Evolutionary conservation across 441 rosid genomes (phyloP).

Genomic region (Gossypium davidsonii): DNA sequence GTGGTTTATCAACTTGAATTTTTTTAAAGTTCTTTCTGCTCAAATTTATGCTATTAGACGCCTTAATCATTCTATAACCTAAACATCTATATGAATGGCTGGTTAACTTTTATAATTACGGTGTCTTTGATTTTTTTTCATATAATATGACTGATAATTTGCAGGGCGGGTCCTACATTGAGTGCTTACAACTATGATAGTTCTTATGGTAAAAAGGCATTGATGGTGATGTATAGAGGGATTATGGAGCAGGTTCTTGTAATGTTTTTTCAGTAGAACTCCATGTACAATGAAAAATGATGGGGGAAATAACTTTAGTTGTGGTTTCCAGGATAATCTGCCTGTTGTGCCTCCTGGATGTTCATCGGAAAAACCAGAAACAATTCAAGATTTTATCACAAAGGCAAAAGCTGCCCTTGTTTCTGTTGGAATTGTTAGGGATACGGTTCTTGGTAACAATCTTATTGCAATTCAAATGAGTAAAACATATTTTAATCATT

Average conservation of each 20-base stretch:
- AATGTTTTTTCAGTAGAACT: conserved; percentile 9
- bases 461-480: neutral
- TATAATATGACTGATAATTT: conserved; percentile 25
- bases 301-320: conserved; percentile 23
- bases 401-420: conserved; percentile 97
- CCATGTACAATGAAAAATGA: neutral
- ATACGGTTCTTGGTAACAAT: conserved; percentile 62
- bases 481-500: neutral
- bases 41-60: neutral
- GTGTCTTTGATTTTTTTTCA: conserved; percentile 16
- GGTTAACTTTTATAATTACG: neutral
- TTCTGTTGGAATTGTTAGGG: conserved; percentile 97
- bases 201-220: conserved; percentile 83
- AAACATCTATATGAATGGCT: neutral
- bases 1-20: neutral
- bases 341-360: conserved; percentile 98
- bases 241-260: conserved; percentile 84
- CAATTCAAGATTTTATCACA: conserved; percentile 65
- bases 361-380: conserved; percentile 77
- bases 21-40: neutral
- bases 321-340: conserved; percentile 65
- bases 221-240: conserved; percentile 94
- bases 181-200: conserved; percentile 97
- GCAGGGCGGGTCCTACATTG: conserved; percentile 94
- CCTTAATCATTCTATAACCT: neutral